Percentiles rank a stretch among this genome's conserved stretches.
Evolutionary conservation across 257 asterid species (phyloP).

Genomic region (Solanum virginianum): DNA sequence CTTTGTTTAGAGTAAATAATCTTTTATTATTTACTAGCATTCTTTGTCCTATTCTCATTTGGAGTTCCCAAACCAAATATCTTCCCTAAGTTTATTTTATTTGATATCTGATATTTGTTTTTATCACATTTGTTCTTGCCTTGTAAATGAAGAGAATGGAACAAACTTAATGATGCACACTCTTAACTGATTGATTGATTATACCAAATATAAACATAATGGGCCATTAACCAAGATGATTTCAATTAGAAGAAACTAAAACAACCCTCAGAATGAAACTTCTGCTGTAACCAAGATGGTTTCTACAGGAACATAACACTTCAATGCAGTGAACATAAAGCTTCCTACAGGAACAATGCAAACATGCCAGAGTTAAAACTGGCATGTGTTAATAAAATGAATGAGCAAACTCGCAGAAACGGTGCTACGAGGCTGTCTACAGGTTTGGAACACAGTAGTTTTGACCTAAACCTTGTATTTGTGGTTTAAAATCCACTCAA

Average conservation of each 20-base stretch:
- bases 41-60: too few species aligned
- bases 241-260: not conserved
- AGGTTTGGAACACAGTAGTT: not conserved
- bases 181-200: not conserved
- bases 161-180: too few species aligned
- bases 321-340: not conserved
- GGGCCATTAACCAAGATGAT: not conserved
- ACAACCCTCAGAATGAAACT: not conserved
- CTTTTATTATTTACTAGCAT: not conserved
- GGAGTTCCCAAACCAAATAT: not conserved
- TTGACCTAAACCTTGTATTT: not conserved
- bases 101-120: not conserved
- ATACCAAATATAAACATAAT: not conserved
- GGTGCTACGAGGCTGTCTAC: not conserved
- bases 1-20: not conserved
- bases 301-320: not conserved
- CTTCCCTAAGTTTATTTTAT: not conserved
- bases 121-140: not conserved
- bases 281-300: not conserved
- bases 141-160: not conserved
- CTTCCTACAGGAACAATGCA: not conserved
- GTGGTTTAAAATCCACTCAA: not conserved
- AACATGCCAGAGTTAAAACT: not conserved
- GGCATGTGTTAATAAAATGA: not conserved
- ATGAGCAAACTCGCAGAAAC: not conserved